A percentile compares a stretch with the other conserved stretches of the same genome.
Conservation (phyloP, 208 protist species). For the Trypanosoma platydactyli region DNA sequence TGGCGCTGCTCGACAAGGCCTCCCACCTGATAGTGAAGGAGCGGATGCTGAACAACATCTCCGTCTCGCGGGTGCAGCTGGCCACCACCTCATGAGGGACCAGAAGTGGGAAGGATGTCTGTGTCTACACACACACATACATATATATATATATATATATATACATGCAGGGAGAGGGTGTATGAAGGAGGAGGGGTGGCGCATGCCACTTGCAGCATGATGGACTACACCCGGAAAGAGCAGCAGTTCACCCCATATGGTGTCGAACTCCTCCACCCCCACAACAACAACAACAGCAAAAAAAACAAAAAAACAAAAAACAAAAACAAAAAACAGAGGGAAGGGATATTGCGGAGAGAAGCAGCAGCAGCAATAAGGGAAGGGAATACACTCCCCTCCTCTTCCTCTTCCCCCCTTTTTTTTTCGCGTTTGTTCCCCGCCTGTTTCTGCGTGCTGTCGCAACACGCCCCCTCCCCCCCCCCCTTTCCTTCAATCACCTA, state of each 20-base stretch:
- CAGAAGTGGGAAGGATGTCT: neutral
- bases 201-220: neutral
- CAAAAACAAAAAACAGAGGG: conserved; percentile 3
- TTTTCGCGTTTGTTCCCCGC: too few species aligned
- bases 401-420: too few species aligned
- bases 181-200: neutral
- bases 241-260: too few species aligned
- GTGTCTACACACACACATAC: too few species aligned
- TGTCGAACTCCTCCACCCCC: too few species aligned
- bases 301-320: conserved; percentile 13
- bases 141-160: neutral
- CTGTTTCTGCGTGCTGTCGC: too few species aligned
- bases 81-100: neutral
- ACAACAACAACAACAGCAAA: conserved; percentile 6
- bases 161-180: neutral
- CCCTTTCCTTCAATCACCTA: too few species aligned
- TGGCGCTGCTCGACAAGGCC: conserved; percentile 90
- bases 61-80: conserved; percentile 10
- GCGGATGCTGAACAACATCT: conserved; percentile 87
- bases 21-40: conserved; percentile 95
- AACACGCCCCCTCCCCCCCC: too few species aligned
- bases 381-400: neutral
- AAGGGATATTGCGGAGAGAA: conserved; percentile 2
- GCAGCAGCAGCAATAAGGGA: neutral
- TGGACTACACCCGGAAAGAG: too few species aligned